A percentile compares a stretch with the other conserved stretches of the same genome.
These are phyloP conservation scores for Colletotrichum eleusines DNA, from an alignment of 2,329 filamentous ascomycete species.

Conservation along the genomic window DNA sequence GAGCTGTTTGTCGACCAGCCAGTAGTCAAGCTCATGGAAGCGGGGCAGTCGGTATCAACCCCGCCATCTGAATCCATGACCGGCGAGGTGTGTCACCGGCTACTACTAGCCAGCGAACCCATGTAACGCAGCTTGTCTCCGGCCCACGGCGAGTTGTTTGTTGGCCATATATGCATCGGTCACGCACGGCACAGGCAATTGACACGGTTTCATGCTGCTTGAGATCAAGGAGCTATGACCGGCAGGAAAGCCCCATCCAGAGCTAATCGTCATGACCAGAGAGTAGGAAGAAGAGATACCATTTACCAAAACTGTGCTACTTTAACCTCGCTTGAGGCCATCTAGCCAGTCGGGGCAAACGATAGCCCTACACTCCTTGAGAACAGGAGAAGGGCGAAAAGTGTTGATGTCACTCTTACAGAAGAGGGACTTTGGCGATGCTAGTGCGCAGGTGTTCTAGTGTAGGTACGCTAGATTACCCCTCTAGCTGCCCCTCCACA, in stretches of 20 bases:
- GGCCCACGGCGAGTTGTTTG: slow-evolving; percentile 7
- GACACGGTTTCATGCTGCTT: slow-evolving; percentile 22
- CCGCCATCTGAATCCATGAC: slow-evolving; percentile 26
- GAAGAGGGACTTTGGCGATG: slow-evolving; percentile 20
- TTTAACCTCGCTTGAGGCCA: not conserved
- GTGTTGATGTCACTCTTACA: slow-evolving; percentile 29
- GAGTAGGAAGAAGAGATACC: not conserved
- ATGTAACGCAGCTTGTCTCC: slow-evolving; percentile 6
- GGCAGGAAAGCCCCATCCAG: slow-evolving; percentile 28
- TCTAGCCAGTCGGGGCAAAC: not conserved
- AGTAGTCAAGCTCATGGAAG: slow-evolving; percentile 29
- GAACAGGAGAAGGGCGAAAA: not conserved
- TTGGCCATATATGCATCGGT: slow-evolving; percentile 20
- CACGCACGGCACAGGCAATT: not conserved
- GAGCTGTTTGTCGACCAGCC: slow-evolving; percentile 7
- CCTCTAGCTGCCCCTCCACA: slow-evolving; percentile 37
- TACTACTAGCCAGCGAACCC: slow-evolving; percentile 2
- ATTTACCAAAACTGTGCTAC: not conserved
- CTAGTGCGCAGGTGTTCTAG: not conserved
- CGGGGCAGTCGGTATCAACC: slow-evolving; percentile 29
- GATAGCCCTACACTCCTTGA: not conserved
- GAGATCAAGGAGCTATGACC: slow-evolving; percentile 29
- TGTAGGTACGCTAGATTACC: slow-evolving; percentile 19
- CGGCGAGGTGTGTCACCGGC: slow-evolving; percentile 30
- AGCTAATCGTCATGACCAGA: not conserved